Conservation (phyloP, 148 eudicot species). For the Chenopodium formosanum region DNA sequence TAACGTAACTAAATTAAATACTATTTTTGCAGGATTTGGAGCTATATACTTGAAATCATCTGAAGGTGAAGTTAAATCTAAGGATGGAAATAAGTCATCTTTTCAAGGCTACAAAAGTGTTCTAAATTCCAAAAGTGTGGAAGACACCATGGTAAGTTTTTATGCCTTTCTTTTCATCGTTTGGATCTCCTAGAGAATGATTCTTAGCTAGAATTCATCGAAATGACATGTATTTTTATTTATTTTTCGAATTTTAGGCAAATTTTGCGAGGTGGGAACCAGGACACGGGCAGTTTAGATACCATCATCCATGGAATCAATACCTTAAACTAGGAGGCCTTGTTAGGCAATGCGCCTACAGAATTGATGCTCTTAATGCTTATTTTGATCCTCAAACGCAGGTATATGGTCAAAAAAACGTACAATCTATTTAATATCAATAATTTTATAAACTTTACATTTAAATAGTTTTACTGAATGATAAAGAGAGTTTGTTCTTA, state of each 20-base stretch:
- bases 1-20: not conserved
- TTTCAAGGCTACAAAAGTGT: conserved; percentile 35
- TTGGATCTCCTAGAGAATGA: not conserved
- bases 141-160: conserved; percentile 42
- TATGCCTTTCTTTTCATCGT: too few species aligned
- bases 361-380: conserved; percentile 46
- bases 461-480: too few species aligned
- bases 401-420: conserved; percentile 17
- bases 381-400: conserved; percentile 33
- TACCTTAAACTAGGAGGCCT: conserved; percentile 45
- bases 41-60: conserved; percentile 26
- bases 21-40: conserved; percentile 41
- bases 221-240: not conserved
- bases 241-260: conserved; percentile 24
- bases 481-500: too few species aligned
- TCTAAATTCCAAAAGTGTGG: conserved; percentile 35
- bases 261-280: conserved; percentile 76
- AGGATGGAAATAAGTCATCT: conserved; percentile 17
- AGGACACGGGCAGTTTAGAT: conserved; percentile 51
- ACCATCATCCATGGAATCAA: conserved; percentile 71
- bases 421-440: too few species aligned
- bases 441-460: too few species aligned
- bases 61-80: conserved; percentile 9
- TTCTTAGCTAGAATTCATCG: not conserved
- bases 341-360: conserved; percentile 52